phyloP scores from a whole-genome alignment of 371 early-diverging fungal species.

The Syncephalastrum monosporum region DNA sequence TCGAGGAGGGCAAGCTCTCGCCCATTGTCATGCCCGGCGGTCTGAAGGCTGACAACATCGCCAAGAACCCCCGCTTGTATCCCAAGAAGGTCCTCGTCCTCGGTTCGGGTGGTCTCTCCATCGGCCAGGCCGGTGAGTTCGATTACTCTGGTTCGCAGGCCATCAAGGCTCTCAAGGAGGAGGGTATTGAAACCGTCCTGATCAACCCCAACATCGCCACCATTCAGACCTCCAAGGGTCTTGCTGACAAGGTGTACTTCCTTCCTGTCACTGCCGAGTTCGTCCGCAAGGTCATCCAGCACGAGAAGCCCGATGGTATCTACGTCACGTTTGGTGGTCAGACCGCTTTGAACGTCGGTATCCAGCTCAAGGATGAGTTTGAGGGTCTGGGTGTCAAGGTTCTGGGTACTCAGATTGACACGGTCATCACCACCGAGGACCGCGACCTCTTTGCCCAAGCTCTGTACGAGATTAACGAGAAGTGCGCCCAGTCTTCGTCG shows the following conservation, averaged over 20 bases:
- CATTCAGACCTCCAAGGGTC: slow-evolving; percentile 91
- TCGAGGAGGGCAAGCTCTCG: slow-evolving; percentile 68
- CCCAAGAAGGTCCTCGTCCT: slow-evolving; percentile 90
- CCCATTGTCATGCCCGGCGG: slow-evolving; percentile 75
- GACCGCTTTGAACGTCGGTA: slow-evolving; percentile 91
- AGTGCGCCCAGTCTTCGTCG: slow-evolving; percentile 84
- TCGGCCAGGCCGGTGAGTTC: slow-evolving; percentile 98
- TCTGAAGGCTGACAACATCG: slow-evolving; percentile 46
- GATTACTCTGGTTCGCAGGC: slow-evolving; percentile 96
- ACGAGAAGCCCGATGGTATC: slow-evolving; percentile 94
- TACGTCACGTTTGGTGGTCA: slow-evolving; percentile 94
- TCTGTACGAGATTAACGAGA: slow-evolving; percentile 82
- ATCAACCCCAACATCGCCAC: slow-evolving; percentile 98
- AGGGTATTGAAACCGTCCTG: slow-evolving; percentile 83
- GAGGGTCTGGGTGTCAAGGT: slow-evolving; percentile 81
- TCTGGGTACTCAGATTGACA: slow-evolving; percentile 90
- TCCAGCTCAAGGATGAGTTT: slow-evolving; percentile 82
- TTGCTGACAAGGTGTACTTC: slow-evolving; percentile 94
- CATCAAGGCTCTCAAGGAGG: slow-evolving; percentile 94
- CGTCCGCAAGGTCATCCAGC: slow-evolving; percentile 82
- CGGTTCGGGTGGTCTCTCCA: slow-evolving; percentile 91
- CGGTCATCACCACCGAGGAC: slow-evolving; percentile 88
- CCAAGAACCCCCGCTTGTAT: slow-evolving; percentile 53
- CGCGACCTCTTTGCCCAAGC: slow-evolving; percentile 93
- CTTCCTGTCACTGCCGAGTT: slow-evolving; percentile 93